Conservation (phyloP, 306 rosid species). For the Biancaea sappan region DNA sequence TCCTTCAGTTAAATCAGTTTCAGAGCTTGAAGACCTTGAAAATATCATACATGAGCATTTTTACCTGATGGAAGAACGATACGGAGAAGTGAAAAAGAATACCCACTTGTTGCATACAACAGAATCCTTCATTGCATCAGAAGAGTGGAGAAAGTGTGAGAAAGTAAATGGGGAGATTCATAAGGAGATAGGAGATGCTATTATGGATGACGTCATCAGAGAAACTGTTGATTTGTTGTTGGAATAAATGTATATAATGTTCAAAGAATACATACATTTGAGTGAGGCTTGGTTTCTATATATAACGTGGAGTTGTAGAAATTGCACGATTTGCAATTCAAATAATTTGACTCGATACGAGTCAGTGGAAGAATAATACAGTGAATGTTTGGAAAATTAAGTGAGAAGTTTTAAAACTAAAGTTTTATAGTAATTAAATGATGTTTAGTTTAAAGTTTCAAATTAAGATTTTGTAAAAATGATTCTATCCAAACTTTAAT, state of each 20-base stretch:
- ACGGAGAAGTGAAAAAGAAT: conserved; percentile 20
- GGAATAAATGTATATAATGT: background rate
- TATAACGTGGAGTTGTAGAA: background rate
- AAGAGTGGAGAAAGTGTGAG: conserved; percentile 41
- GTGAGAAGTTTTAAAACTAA: no score
- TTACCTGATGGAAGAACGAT: conserved; percentile 32
- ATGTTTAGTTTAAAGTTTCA: no score
- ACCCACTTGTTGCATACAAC: conserved; percentile 20
- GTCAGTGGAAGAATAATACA: no score
- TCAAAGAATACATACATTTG: background rate
- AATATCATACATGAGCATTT: conserved; percentile 27
- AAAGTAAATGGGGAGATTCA: conserved; percentile 27
- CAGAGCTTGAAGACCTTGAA: conserved; percentile 21
- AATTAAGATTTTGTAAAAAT: no score
- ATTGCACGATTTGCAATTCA: no score
- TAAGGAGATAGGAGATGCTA: conserved; percentile 49
- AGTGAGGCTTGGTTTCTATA: conserved; percentile 18
- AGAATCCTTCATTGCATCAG: conserved; percentile 28
- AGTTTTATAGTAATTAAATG: no score
- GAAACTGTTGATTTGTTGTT: conserved; percentile 39
- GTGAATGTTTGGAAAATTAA: no score
- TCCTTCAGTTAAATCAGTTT: conserved; percentile 17
- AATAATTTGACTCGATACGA: no score
- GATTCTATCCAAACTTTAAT: no score
- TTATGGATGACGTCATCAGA: conserved; percentile 43